phyloP scores from a whole-genome alignment of 2,329 filamentous ascomycete species.

The Pseudogymnoascus sp. region DNA sequence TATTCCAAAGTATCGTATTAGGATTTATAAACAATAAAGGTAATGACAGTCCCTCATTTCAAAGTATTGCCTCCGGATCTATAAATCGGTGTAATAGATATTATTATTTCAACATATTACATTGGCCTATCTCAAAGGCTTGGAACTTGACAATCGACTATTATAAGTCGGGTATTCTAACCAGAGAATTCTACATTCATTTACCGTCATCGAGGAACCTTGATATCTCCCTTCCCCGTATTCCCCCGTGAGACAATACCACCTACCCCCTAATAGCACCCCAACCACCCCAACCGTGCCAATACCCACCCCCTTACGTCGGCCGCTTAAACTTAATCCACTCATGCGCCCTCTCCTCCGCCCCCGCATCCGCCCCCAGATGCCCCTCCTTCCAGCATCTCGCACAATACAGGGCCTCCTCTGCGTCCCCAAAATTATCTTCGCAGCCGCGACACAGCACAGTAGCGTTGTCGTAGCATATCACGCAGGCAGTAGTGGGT shows the following conservation, averaged over 20 bases:
- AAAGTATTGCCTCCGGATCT: neutral
- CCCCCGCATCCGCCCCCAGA: constrained; percentile 58
- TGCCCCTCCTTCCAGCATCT: constrained; percentile 80
- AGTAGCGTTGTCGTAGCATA: constrained; percentile 72
- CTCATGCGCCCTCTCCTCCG: constrained; percentile 63
- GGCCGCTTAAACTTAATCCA: constrained; percentile 38
- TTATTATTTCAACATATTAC: neutral
- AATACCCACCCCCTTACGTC: neutral
- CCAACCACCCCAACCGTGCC: neutral
- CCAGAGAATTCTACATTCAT: neutral
- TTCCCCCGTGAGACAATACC: neutral
- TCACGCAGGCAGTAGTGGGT: constrained; percentile 70
- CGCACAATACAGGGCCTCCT: constrained; percentile 55
- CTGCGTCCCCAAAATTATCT: constrained; percentile 41
- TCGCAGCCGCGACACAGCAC: constrained; percentile 68
- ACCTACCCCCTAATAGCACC: neutral
- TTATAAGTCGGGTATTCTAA: neutral
- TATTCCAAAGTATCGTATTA: neutral
- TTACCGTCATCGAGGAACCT: neutral
- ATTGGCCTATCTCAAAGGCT: neutral
- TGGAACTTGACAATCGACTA: neutral
- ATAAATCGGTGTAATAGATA: neutral
- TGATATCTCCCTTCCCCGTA: neutral
- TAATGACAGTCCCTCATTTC: neutral
- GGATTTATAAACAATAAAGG: neutral